Base-by-base conservation (phyloP, 2,329 filamentous ascomycete genomes). In the Sclerotinia sclerotiorum region DNA sequence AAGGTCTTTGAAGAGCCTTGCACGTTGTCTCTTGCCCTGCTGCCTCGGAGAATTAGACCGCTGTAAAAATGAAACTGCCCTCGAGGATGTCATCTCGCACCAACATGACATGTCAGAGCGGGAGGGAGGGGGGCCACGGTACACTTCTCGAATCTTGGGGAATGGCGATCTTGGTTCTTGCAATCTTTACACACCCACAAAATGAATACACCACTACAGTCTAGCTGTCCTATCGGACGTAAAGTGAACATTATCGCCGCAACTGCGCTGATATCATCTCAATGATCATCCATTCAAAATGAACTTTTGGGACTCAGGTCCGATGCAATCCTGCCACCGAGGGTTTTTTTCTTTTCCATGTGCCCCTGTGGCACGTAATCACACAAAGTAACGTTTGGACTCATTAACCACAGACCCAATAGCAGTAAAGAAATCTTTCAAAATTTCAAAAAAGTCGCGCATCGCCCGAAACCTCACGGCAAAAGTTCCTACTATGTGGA, bases 21-120 rank as follows among this genome's bases (percentile, higher is more conserved):
- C 56, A 63, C 65, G 49, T 8, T 67, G 65, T 32, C 65, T 61
- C 44, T 61, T 67, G 54, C 65, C 65, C 54, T 67, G 54, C 57
- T 61, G 35, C 29, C 35, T 54, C 65, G 65, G 65, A 67, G 65
- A 67, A 73, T 69, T 70, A 52, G 42, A 74, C 74, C 73, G 74
- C 73, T 72, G 74, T 73, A 74, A 73, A 72, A 49, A 65, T 66
- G 49, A 69, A 69, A 68, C 61, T 54, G 70, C 74, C 72, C 73
- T 68, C 70, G 74, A 72, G 73, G 69, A 73, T 73, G 55, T 56
- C 65, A 67, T 69, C 65, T 58, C 65, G 58, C 62, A 68, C 69
- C 69, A 73, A 70, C 51, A 71, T 71, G 71, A 72, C 70, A 64
- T 70, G 72, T 70, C 71, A 70, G 65, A 71, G 70, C 67, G 68